These are phyloP conservation scores for Malus hybrid DNA, from an alignment of 331 rosid species.

Conservation along the genomic window DNA sequence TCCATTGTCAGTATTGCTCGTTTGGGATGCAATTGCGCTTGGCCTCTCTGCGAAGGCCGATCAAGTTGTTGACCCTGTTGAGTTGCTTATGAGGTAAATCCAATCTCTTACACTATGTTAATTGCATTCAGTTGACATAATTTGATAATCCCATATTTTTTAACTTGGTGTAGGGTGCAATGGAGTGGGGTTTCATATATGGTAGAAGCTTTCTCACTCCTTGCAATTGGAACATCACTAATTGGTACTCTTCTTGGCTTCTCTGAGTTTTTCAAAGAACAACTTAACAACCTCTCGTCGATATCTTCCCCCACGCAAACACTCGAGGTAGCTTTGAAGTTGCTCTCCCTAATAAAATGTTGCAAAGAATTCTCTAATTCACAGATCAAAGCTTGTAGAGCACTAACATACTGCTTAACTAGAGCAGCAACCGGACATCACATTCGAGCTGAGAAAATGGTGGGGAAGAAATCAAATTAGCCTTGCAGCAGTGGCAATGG, in stretches of 20 bases:
- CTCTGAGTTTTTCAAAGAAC: conserved; percentile 76
- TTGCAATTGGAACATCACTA: conserved; percentile 60
- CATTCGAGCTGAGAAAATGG: conserved; percentile 29
- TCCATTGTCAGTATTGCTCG: conserved; percentile 49
- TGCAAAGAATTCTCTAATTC: no score
- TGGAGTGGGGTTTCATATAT: conserved; percentile 56
- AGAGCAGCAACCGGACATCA: conserved; percentile 10
- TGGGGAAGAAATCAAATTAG: conserved; percentile 43
- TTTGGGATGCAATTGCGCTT: conserved; percentile 64
- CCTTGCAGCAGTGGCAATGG: conserved; percentile 42
- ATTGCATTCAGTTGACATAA: not conserved
- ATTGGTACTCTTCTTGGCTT: conserved; percentile 62
- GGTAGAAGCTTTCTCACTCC: conserved; percentile 70
- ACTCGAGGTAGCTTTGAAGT: conserved; percentile 7
- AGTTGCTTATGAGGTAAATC: conserved; percentile 48
- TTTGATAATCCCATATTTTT: not conserved
- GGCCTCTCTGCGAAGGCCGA: conserved; percentile 41
- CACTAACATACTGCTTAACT: not conserved
- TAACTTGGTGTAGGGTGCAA: conserved; percentile 28
- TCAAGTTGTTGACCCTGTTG: conserved; percentile 54
- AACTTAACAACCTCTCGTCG: conserved; percentile 26
- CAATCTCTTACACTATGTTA: not conserved
- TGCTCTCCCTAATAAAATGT: no score
- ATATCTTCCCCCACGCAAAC: conserved; percentile 20
- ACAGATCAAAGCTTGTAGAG: no score